phyloP scores from a whole-genome alignment of 148 eudicot genomes.

The Rhododendron ovatum region DNA sequence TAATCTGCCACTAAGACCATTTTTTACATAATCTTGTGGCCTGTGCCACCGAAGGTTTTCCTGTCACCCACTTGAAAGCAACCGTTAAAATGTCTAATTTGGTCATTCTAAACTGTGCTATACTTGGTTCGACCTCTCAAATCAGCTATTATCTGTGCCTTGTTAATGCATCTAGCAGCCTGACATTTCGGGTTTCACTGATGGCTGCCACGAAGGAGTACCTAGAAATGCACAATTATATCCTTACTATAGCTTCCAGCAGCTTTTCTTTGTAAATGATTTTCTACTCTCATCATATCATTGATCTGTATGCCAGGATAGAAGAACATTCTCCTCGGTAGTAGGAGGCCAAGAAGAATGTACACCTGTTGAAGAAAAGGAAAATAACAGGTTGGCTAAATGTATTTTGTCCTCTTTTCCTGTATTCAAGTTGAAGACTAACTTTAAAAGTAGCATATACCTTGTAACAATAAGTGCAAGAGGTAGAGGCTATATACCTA shows the following conservation, averaged over 20 bases:
- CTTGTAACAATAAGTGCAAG: background rate
- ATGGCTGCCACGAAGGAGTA: background rate
- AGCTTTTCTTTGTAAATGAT: slow-evolving; percentile 8
- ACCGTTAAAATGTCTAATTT: background rate
- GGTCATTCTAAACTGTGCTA: background rate
- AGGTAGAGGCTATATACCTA: background rate
- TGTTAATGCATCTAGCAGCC: background rate
- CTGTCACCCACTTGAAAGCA: slow-evolving; percentile 1
- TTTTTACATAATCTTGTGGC: background rate
- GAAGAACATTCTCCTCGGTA: slow-evolving; percentile 25
- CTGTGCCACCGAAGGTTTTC: background rate
- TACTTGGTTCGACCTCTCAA: background rate
- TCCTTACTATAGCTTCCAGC: slow-evolving; percentile 8
- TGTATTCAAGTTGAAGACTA: background rate
- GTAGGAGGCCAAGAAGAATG: slow-evolving; percentile 25
- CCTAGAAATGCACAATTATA: background rate
- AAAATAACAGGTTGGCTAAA: slow-evolving; percentile 30
- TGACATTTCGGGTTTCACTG: background rate
- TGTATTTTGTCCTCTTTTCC: slow-evolving; percentile 7
- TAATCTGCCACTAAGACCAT: background rate
- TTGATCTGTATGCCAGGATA: slow-evolving; percentile 33
- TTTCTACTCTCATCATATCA: background rate
- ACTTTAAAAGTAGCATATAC: background rate
- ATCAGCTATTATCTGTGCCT: background rate
- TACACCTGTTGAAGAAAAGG: slow-evolving; percentile 17